Evolutionary conservation across 805 yeast species (phyloP), one percentile per base, ranked within the genome.

Genomic region (Yarrowia alimentaria): DNA sequence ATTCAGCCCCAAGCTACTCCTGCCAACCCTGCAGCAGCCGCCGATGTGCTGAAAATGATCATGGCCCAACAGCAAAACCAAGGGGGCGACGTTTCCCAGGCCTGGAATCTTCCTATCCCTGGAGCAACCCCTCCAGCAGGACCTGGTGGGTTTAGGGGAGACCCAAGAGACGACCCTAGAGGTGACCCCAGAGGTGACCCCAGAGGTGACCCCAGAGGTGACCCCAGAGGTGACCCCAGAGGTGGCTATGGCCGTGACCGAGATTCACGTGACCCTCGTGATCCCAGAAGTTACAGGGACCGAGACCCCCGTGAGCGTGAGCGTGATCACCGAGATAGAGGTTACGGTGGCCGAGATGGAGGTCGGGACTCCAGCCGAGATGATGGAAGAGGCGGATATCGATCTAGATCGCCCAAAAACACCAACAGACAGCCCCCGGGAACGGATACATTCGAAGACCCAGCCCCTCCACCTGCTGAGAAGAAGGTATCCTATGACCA

Each of bases 401-500:
- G 42, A n/a, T n/a, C n/a, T n/a, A 8, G 43, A 25, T 12, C 30
- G 43, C 21, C 43, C 30, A 14, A 19, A 28, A 17, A 18, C 18
- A 18, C 16, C 9, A 40, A 40, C 33, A 19, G 47, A 28, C 47
- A 40, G 25, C 47, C 47, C 28, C 47, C 47, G n/a, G 47, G 47
- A 26, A 28, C 47, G 10, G 47, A 40, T 18, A 28, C 47, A 3
- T 40, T 40, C 13, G 47, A 40, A 17, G 47, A 40, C 14, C 33
- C 20, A 13, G 37, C 50, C 21, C 50, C 50, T 30, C 50, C 50
- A 3, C 37, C 24, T 14, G 18, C 33, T 7, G 51, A 47, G 18
- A 25, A 42, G 60, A 79, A 78, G 52, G 82, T 88, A 34, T 76
- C 81, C 9, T 75, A 74, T 61, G 97, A 90, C 66, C 75, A 77